Percentiles rank a stretch among this genome's conserved stretches.
Conservation (phyloP, 2,329 filamentous ascomycete species). For the Penicillium sclerotiorum region DNA sequence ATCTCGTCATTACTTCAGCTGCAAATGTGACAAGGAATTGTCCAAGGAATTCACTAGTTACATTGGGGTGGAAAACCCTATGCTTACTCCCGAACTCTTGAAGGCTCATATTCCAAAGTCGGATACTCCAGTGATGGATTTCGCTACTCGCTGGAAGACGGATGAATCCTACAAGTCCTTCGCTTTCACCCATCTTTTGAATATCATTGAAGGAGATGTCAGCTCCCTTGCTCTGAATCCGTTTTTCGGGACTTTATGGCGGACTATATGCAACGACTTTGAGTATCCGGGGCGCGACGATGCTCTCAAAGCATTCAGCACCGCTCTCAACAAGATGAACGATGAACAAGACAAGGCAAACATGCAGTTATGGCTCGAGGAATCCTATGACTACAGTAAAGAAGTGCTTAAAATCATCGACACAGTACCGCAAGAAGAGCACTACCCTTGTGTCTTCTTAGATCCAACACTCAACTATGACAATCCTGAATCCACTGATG, state of each 20-base stretch:
- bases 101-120: constrained; percentile 40
- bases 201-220: constrained; percentile 51
- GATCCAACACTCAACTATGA: too few relatives aligned
- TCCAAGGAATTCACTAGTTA: too few relatives aligned
- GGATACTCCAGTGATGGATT: constrained; percentile 27
- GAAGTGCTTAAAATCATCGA: too few relatives aligned
- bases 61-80: background rate
- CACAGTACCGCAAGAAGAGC: too few relatives aligned
- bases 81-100: constrained; percentile 19
- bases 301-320: constrained; percentile 48
- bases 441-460: too few relatives aligned
- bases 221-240: constrained; percentile 52
- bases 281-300: constrained; percentile 44
- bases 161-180: constrained; percentile 44
- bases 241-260: constrained; percentile 55
- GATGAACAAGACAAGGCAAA: constrained; percentile 36
- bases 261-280: constrained; percentile 53
- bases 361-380: constrained; percentile 55
- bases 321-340: constrained; percentile 41
- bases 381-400: too few relatives aligned
- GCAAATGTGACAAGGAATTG: too few relatives aligned
- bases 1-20: background rate
- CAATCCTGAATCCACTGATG: too few relatives aligned
- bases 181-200: constrained; percentile 43
- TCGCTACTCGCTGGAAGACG: constrained; percentile 41